phyloP scores from a whole-genome alignment of 2,329 filamentous ascomycete species.

The Aspergillus neoniger region DNA sequence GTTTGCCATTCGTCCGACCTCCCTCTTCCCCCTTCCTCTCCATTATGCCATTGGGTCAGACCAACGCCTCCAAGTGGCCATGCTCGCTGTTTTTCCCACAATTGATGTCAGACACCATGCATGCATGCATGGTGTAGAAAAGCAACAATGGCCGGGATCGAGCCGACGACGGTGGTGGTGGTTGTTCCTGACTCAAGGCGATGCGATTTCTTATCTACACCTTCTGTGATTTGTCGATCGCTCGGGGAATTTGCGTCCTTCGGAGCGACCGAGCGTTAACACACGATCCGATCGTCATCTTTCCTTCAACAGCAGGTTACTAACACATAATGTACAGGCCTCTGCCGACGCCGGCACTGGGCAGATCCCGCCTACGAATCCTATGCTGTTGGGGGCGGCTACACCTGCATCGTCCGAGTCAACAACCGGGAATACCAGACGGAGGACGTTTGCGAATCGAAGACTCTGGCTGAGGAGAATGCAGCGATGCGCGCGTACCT shows the following conservation, averaged over 20 bases:
- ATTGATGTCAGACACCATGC: neutral
- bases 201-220: slow-evolving; percentile 10
- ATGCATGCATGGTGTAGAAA: neutral
- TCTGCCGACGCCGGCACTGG: slow-evolving; percentile 94
- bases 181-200: neutral
- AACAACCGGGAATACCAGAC: slow-evolving; percentile 97
- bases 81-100: no score
- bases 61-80: no score
- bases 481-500: slow-evolving; percentile 95
- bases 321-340: slow-evolving; percentile 58
- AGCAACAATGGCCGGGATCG: neutral
- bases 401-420: slow-evolving; percentile 86
- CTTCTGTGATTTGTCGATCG: slow-evolving; percentile 12
- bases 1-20: slow-evolving; percentile 20
- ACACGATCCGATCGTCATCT: slow-evolving; percentile 34
- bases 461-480: slow-evolving; percentile 83
- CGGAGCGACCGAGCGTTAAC: neutral
- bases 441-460: slow-evolving; percentile 79
- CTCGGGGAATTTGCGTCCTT: slow-evolving; percentile 7
- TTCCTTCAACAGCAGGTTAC: neutral
- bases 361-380: slow-evolving; percentile 85
- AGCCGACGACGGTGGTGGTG: no score
- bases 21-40: slow-evolving; percentile 2
- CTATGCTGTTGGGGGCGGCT: slow-evolving; percentile 72
- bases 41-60: neutral